Conservation (phyloP, 805 yeast species). For the Kodamaea neixiangensis region DNA sequence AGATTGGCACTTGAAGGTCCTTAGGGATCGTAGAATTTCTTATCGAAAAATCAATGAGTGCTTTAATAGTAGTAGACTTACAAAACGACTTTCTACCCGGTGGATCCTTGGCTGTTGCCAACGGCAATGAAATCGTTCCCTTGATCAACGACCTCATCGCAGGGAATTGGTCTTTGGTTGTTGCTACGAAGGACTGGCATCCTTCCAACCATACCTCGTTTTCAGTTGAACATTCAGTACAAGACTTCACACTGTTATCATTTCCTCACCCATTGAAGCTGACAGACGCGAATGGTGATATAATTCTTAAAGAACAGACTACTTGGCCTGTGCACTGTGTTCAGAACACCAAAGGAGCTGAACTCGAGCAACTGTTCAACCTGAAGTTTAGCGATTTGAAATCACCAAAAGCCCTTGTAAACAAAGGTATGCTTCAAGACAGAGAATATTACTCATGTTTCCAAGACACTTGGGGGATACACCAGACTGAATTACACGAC, state of each 20-base stretch:
- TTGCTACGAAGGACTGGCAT: constrained; percentile 89
- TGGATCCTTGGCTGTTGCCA: constrained; percentile 73
- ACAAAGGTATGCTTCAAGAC: constrained; percentile 71
- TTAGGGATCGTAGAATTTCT: constrained; percentile 3
- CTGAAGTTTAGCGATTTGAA: constrained; percentile 31
- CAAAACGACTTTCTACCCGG: constrained; percentile 82
- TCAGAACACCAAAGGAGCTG: constrained; percentile 67
- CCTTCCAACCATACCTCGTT: constrained; percentile 78
- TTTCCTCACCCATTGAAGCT: constrained; percentile 52
- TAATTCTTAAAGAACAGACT: constrained; percentile 38
- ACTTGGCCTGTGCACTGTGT: constrained; percentile 95
- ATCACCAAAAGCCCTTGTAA: constrained; percentile 45
- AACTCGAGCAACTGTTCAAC: constrained; percentile 54
- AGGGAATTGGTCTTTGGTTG: constrained; percentile 56
- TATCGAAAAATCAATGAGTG: constrained; percentile 28
- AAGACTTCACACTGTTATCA: constrained; percentile 52
- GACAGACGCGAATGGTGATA: constrained; percentile 25
- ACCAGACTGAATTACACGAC: constrained; percentile 63
- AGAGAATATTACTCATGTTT: constrained; percentile 90
- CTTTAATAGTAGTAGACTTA: constrained; percentile 74
- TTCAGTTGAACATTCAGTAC: constrained; percentile 61
- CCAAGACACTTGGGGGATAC: constrained; percentile 72
- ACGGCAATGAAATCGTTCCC: constrained; percentile 61
- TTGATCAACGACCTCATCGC: constrained; percentile 47
- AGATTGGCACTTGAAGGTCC: no score